Base-by-base conservation (phyloP, 1,284 basidiomycete genomes). In the Ceratobasidium sp. region DNA sequence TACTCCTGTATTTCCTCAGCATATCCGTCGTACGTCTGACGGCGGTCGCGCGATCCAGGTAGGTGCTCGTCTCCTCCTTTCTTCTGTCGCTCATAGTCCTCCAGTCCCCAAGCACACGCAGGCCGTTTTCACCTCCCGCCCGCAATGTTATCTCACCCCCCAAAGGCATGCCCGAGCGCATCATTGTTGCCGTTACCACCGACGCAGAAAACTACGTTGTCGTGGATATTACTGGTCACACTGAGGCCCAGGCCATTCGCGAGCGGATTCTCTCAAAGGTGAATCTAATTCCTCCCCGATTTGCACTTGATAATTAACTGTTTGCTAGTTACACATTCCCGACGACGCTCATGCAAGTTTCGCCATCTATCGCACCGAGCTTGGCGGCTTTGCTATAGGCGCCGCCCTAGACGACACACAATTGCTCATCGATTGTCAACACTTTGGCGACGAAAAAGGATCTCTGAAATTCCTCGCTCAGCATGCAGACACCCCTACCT, bases 181-280 rank as follows among this genome's bases (percentile, higher is more conserved):
- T 88, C 73, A 82, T 88, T 70, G 88, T 94, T 71, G 86, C 91
- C 74, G 95, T 93, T 67, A 96, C 95, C 2, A 84, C 87, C 32
- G 94, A 96, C 80, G 91, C 91, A 62, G 93, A 95, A 75, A 88
- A 89, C 75, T 92, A 92, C 81, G 87, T 87, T 49, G 85, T 88
- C 44, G 93, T 96, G 43, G 91, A 94, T 76, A 89, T 97, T 74
- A 89, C 88, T 30, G 87, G 87, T 26, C 88, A 91, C 30, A 85
- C 85, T 67, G 88, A 86, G 75, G 86, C 90, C 35, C 88, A 89
- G 16, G 90, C 88, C 76, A 92, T 97, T 76, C 88, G 91, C 77
- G 94, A 96, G 79, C 87, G 89, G 70, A 91, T 97, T 26, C 94
- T 95, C 77, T 88, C 89, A 73, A 93, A 93, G 85, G 94, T 94